Evolutionary conservation across 2,329 filamentous ascomycete genomes (phyloP), one percentile per base, ranked within the genome.

Genomic region (Sporothrix globosa): DNA sequence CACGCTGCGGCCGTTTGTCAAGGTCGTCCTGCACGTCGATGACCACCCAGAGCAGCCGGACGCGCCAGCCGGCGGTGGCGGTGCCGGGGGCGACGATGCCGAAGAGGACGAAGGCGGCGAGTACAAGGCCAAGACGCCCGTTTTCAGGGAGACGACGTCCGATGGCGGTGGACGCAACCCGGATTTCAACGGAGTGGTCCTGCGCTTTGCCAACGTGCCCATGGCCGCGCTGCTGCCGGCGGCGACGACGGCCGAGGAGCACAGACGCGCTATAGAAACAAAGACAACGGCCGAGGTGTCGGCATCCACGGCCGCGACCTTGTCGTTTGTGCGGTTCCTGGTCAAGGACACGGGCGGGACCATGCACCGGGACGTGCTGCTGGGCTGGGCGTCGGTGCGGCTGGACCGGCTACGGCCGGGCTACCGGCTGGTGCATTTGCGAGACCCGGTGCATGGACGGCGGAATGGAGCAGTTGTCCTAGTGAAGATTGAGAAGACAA

Each of bases 361-460:
- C 2, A 87, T 94, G 74, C 89, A 90, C 4, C 86, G 86, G 73
- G 93, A 98, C 76, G 87, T 91, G 71, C 80, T 97, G 70, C 90
- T 93, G 13, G 93, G 91, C 2, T 98, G 96, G 96, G 89, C 92
- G 1, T 97, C 93, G 77, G 90, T 97, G 75, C 86, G 93, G 52
- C 86, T 98, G 27, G 93, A 97, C 80, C 86, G 93, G 9, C 79
- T 97, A 71, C 88, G 88, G 72, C 82, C 86, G 46, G 95, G 96
- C 0, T 91, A 92, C 75, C 85, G 93, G 13, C 88, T 97, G 74
- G 83, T 98, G 70, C 91, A 90, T 75, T 81, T 98, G 71, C 84
- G 91, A 73, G 90, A 97, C 77, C 65, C 70, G 2, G 82, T 84
- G 34, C 85, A 89, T 73, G 92, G 92, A 0, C 82, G 84, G 41